Conservation (phyloP, 768 basidiomycete species). For the Lentinula sp. region DNA sequence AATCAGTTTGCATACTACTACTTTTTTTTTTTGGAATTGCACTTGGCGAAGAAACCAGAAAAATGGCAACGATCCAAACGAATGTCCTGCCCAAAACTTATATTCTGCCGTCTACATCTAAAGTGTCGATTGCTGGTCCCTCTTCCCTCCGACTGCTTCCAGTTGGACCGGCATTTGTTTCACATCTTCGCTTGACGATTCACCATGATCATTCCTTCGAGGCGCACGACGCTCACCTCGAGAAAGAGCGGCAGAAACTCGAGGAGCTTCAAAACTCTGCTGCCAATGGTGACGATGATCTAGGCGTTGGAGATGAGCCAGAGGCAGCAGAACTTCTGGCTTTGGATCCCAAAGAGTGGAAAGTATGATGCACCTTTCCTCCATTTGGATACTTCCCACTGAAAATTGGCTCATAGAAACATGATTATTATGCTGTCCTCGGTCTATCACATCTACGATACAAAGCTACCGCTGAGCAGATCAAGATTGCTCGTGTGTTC, state of each 20-base stretch:
- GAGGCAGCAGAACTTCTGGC: slow-evolving; percentile 64
- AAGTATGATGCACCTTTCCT: slow-evolving; percentile 40
- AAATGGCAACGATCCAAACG: slow-evolving; percentile 21
- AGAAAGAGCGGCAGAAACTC: slow-evolving; percentile 45
- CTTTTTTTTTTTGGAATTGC: not conserved
- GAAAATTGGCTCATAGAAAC: slow-evolving; percentile 55
- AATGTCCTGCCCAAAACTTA: slow-evolving; percentile 39
- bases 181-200: slow-evolving; percentile 69
- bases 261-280: slow-evolving; percentile 41
- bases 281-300: slow-evolving; percentile 61
- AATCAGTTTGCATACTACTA: not conserved
- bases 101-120: slow-evolving; percentile 29
- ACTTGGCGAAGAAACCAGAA: not conserved
- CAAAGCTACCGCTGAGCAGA: slow-evolving; percentile 84
- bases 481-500: slow-evolving; percentile 89
- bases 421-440: slow-evolving; percentile 97
- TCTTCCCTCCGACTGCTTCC: slow-evolving; percentile 47
- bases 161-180: slow-evolving; percentile 83
- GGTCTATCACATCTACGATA: slow-evolving; percentile 89
- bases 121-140: slow-evolving; percentile 23
- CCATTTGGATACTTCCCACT: not conserved
- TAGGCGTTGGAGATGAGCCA: slow-evolving; percentile 88
- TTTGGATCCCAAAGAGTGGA: slow-evolving; percentile 98
- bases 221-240: slow-evolving; percentile 67
- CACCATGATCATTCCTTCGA: slow-evolving; percentile 77